phyloP scores from a whole-genome alignment of 306 rosid genomes.

The Calophaca sinica region DNA sequence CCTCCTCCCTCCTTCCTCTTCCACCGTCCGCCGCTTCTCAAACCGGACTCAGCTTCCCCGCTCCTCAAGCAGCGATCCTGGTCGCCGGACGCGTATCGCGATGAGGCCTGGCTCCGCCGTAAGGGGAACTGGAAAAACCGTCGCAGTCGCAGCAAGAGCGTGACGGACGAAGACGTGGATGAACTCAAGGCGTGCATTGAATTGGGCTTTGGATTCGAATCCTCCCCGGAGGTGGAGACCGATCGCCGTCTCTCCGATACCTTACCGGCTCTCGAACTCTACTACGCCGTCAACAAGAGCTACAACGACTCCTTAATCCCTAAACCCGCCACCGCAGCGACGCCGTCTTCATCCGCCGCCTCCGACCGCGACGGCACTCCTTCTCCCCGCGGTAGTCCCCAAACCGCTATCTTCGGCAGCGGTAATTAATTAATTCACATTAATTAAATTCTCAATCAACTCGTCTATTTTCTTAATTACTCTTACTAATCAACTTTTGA shows the following conservation, averaged over 20 bases:
- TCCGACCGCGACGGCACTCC: constrained; percentile 66
- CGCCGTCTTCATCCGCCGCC: constrained; percentile 57
- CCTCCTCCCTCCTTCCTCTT: constrained; percentile 39
- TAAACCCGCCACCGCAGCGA: constrained; percentile 42
- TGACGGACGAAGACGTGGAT: constrained; percentile 84
- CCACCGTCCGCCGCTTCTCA: constrained; percentile 36
- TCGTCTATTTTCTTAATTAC: no score
- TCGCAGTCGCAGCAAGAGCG: constrained; percentile 75
- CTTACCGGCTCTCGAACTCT: constrained; percentile 82
- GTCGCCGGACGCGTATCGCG: constrained; percentile 88
- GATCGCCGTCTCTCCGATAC: constrained; percentile 79
- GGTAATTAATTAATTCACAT: constrained; percentile 48
- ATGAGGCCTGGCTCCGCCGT: constrained; percentile 92
- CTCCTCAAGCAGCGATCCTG: constrained; percentile 88
- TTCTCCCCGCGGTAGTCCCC: constrained; percentile 74
- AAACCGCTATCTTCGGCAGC: constrained; percentile 54
- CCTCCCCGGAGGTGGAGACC: constrained; percentile 57
- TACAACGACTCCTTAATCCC: constrained; percentile 59
- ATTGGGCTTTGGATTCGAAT: constrained; percentile 83
- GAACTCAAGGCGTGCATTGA: constrained; percentile 95
- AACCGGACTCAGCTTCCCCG: constrained; percentile 23
- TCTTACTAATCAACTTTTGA: no score
- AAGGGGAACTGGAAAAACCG: constrained; percentile 70
- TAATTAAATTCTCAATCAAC: neutral
- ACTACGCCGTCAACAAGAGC: constrained; percentile 75